These are phyloP conservation scores for Apiotrichum akiyoshidainum DNA, from an alignment of 1,284 basidiomycete genomes.

Conservation along the genomic window DNA sequence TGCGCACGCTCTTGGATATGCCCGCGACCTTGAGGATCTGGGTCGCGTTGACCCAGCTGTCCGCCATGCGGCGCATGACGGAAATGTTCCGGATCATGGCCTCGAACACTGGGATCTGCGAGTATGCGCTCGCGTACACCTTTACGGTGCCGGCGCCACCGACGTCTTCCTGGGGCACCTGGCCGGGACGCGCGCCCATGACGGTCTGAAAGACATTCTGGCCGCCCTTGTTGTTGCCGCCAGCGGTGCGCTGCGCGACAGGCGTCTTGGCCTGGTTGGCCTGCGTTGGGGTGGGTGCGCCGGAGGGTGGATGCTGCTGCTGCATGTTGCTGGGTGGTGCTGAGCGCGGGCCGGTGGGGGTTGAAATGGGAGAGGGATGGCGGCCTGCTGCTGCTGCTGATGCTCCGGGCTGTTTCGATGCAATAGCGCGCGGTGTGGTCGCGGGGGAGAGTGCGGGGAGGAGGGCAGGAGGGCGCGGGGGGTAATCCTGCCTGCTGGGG, in stretches of 20 bases:
- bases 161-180: conserved; percentile 31
- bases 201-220: conserved; percentile 43
- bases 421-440: neutral
- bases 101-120: conserved; percentile 67
- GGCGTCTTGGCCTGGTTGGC: neutral
- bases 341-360: neutral
- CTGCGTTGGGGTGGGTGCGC: neutral
- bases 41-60: conserved; percentile 86
- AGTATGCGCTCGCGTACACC: conserved; percentile 50
- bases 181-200: conserved; percentile 43
- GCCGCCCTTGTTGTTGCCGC: conserved; percentile 1
- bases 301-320: neutral
- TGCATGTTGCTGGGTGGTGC: no score
- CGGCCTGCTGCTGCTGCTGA: neutral
- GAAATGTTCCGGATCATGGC: conserved; percentile 97
- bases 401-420: neutral
- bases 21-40: conserved; percentile 99
- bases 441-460: conserved; percentile 16
- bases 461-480: neutral
- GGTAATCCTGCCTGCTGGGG: neutral
- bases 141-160: conserved; percentile 32
- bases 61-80: conserved; percentile 91
- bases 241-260: neutral
- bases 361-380: neutral
- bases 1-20: conserved; percentile 91